A percentile compares a stretch with the other conserved stretches of the same genome.
These are phyloP conservation scores for Ophiosphaerella korrae DNA, from an alignment of 2,329 filamentous ascomycete genomes.

Conservation along the genomic window DNA sequence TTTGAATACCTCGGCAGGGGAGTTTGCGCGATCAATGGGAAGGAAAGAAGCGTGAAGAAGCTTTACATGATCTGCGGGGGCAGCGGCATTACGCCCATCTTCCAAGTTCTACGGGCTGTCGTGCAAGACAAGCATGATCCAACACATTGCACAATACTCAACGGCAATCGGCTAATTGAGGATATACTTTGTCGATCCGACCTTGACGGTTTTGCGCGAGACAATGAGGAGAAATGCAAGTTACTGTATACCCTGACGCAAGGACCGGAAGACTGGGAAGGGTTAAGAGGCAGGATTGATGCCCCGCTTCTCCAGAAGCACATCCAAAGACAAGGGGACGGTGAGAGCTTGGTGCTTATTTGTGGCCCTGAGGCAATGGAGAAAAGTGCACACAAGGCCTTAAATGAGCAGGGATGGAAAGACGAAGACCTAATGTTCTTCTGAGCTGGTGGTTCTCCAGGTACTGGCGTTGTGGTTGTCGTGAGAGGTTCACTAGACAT, in stretches of 20 bases:
- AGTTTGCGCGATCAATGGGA: conserved; percentile 64
- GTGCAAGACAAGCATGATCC: conserved; percentile 66
- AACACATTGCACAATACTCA: conserved; percentile 73
- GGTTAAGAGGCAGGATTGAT: conserved; percentile 70
- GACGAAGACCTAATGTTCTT: conserved; percentile 79
- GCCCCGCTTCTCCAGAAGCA: conserved; percentile 66
- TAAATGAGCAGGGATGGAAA: conserved; percentile 70
- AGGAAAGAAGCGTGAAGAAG: conserved; percentile 61
- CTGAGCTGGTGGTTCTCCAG: conserved; percentile 42
- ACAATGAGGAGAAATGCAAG: conserved; percentile 62
- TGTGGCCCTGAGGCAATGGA: conserved; percentile 82
- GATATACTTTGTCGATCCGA: conserved; percentile 83
- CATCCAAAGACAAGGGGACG: conserved; percentile 53
- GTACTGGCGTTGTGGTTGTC: neutral
- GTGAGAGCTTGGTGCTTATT: conserved; percentile 68
- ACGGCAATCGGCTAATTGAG: conserved; percentile 76
- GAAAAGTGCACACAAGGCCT: conserved; percentile 63
- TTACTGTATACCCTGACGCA: conserved; percentile 73
- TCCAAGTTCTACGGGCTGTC: conserved; percentile 78
- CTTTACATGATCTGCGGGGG: conserved; percentile 90
- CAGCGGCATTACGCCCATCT: conserved; percentile 91
- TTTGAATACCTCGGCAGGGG: conserved; percentile 79
- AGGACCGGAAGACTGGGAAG: conserved; percentile 68
- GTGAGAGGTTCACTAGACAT: neutral
- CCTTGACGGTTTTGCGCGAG: conserved; percentile 66